phyloP scores from a whole-genome alignment of 805 yeast species.

The Candida dendrica region DNA sequence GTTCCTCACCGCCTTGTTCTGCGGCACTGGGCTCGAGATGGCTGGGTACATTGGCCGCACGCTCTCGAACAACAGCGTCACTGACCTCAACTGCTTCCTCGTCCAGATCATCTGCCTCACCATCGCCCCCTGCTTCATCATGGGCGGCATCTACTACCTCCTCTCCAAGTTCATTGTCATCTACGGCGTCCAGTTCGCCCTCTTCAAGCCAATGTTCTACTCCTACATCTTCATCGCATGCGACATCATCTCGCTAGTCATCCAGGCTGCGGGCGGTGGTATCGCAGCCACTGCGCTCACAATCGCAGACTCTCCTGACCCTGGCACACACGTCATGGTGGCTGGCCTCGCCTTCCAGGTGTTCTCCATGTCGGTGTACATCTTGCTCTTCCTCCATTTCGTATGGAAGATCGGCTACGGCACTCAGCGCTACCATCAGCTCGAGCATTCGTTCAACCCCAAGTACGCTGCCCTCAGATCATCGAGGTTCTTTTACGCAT shows the following conservation, averaged over 20 bases:
- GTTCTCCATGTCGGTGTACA: constrained; percentile 55
- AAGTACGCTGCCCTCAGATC: constrained; percentile 28
- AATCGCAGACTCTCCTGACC: constrained; percentile 20
- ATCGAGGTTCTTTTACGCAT: constrained; percentile 29
- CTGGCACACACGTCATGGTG: constrained; percentile 65
- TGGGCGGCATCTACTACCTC: constrained; percentile 76
- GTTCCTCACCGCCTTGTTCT: constrained; percentile 50
- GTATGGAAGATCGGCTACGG: constrained; percentile 26
- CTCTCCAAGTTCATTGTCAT: constrained; percentile 61
- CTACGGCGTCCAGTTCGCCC: constrained; percentile 48
- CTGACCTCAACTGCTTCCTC: constrained; percentile 35
- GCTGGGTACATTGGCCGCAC: constrained; percentile 63
- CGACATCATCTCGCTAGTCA: constrained; percentile 54
- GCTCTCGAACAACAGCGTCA: constrained; percentile 31
- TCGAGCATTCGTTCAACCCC: constrained; percentile 28
- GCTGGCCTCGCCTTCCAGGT: constrained; percentile 79
- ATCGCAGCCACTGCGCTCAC: constrained; percentile 44
- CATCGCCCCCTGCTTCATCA: constrained; percentile 74
- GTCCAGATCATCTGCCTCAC: constrained; percentile 66
- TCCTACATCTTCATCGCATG: constrained; percentile 58
- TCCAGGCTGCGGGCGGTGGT: constrained; percentile 79
- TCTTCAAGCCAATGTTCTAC: constrained; percentile 49
- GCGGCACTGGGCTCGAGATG: constrained; percentile 54
- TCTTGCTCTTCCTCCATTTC: constrained; percentile 42
- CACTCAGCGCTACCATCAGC: constrained; percentile 17